Percentiles rank a stretch among this genome's conserved stretches.
Conservation (phyloP, 805 yeast species). For the Clavispora fructus region DNA sequence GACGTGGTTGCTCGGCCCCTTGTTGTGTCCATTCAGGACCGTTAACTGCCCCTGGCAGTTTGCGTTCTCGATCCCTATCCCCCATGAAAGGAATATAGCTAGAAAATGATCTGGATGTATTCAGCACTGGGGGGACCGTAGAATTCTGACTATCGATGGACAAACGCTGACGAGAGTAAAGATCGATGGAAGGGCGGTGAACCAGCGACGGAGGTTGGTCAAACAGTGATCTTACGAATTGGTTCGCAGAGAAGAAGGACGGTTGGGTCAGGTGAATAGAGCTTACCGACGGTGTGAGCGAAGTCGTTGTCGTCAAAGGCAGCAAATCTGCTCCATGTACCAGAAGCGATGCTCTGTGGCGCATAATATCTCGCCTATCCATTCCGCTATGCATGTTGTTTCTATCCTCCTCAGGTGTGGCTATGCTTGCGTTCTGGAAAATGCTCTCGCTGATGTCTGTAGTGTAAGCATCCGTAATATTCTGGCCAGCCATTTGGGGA, state of each 20-base stretch:
- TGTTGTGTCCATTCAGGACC: slow-evolving; percentile 1
- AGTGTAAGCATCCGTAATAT: not conserved
- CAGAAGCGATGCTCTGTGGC: slow-evolving; percentile 13
- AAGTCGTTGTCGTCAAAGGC: slow-evolving; percentile 41
- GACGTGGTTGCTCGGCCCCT: slow-evolving; percentile 19
- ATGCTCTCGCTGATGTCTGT: not conserved
- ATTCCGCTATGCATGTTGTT: not conserved
- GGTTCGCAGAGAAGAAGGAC: slow-evolving; percentile 40
- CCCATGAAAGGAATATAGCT: slow-evolving; percentile 39
- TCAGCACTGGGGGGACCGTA: slow-evolving; percentile 9
- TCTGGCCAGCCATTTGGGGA: not conserved
- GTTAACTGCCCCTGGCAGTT: slow-evolving; percentile 6
- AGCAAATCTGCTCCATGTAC: slow-evolving; percentile 25
- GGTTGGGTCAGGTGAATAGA: slow-evolving; percentile 40
- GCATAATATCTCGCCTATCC: slow-evolving; percentile 2
- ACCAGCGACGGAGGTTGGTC: slow-evolving; percentile 29
- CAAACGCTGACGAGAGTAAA: slow-evolving; percentile 23
- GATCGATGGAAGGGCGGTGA: slow-evolving; percentile 29
- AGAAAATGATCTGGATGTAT: slow-evolving; percentile 22
- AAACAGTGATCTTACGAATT: slow-evolving; percentile 33
- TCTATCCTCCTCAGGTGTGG: not conserved
- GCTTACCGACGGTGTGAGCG: slow-evolving; percentile 36
- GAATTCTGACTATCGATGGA: slow-evolving; percentile 28
- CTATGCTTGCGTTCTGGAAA: not conserved
- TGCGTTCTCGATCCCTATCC: slow-evolving; percentile 4